Conservation (phyloP, 2,329 filamentous ascomycete genomes). For the Aquanectria penicillioides region DNA sequence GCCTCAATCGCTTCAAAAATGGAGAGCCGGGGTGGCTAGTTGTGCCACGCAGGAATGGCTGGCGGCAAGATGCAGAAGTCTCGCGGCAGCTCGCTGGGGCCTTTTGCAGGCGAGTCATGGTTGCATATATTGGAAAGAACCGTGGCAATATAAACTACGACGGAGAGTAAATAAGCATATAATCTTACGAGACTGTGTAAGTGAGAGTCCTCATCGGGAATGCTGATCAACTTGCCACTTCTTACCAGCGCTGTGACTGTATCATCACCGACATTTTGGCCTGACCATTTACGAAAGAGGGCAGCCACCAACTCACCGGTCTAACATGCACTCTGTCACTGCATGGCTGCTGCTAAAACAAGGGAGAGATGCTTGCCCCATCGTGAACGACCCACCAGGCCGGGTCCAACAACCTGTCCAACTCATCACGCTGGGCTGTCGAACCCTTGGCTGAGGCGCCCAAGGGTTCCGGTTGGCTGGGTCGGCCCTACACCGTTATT, state of each 20-base stretch:
- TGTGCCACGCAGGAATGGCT: not conserved
- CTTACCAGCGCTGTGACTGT: not conserved
- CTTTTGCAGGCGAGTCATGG: slow-evolving; percentile 14
- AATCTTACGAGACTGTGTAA: too few species aligned
- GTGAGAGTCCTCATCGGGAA: too few species aligned
- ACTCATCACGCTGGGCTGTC: slow-evolving; percentile 2
- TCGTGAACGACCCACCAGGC: not conserved
- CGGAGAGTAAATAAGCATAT: too few species aligned
- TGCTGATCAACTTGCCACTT: not conserved
- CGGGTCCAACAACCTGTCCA: not conserved
- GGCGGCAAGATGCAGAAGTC: slow-evolving; percentile 3
- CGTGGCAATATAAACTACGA: slow-evolving; percentile 2
- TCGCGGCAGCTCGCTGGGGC: not conserved
- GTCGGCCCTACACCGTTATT: slow-evolving; percentile 6
- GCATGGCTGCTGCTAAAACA: slow-evolving; percentile 2
- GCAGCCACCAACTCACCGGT: not conserved
- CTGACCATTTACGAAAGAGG: not conserved
- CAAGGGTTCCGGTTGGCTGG: not conserved
- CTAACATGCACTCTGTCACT: not conserved
- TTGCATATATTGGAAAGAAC: not conserved
- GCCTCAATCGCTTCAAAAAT: too few species aligned
- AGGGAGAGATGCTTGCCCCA: slow-evolving; percentile 1
- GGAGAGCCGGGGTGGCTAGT: too few species aligned
- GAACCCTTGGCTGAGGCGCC: not conserved
- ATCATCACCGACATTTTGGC: slow-evolving; percentile 13